Conservation (phyloP, 257 asterid genomes). For the Linaria vulgaris region DNA sequence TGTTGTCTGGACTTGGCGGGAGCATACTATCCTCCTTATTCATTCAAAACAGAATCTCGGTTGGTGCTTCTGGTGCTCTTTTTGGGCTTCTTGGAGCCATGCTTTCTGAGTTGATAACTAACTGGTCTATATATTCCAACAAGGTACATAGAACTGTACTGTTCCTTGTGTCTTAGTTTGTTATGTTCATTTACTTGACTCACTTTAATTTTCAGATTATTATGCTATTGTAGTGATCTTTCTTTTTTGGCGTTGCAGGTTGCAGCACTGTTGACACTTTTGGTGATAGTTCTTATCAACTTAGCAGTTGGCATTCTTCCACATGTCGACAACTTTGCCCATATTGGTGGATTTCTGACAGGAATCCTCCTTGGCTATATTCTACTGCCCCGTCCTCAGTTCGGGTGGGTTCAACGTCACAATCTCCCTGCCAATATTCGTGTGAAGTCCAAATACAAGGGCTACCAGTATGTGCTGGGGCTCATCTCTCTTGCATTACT, state of each 20-base stretch:
- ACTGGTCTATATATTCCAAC: constrained; percentile 85
- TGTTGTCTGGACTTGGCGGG: constrained; percentile 85
- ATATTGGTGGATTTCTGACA: constrained; percentile 84
- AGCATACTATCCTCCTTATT: constrained; percentile 71
- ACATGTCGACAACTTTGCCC: constrained; percentile 81
- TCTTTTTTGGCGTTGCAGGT: constrained; percentile 35
- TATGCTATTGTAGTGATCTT: not conserved
- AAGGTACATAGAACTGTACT: constrained; percentile 47
- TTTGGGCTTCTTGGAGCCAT: constrained; percentile 96
- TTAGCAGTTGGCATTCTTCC: constrained; percentile 85
- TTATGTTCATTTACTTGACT: no score
- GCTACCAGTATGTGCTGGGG: constrained; percentile 64
- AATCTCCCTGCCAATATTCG: constrained; percentile 52
- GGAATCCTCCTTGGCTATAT: constrained; percentile 88
- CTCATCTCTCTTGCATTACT: constrained; percentile 53
- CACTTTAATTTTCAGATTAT: no score
- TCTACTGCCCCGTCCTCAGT: constrained; percentile 79
- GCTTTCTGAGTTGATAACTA: constrained; percentile 86
- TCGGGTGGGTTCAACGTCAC: constrained; percentile 76
- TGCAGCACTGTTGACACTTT: constrained; percentile 67
- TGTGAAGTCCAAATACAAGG: constrained; percentile 61
- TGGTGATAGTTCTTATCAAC: constrained; percentile 63
- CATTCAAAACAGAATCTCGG: constrained; percentile 56
- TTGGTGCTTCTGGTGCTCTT: constrained; percentile 97
- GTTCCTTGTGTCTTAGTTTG: not conserved